Evolutionary conservation across 805 yeast species (phyloP).

Genomic region (Candida takata): DNA sequence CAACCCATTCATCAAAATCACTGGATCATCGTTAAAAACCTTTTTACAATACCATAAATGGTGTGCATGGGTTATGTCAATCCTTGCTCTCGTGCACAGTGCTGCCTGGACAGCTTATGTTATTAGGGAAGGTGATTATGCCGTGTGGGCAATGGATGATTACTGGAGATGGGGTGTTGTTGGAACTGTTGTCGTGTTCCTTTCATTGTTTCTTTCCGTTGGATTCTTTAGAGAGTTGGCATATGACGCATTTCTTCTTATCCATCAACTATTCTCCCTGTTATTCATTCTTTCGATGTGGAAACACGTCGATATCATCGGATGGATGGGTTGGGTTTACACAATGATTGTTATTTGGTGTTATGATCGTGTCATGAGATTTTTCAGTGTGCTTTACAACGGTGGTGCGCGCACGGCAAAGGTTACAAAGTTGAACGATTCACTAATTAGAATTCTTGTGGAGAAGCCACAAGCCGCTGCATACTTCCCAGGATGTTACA

Average conservation of each 20-base stretch:
- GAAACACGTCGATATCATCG: conserved; percentile 49
- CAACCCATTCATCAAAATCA: conserved; percentile 52
- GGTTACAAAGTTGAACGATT: conserved; percentile 22
- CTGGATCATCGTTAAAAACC: conserved; percentile 52
- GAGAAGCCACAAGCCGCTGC: conserved; percentile 39
- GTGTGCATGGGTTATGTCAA: conserved; percentile 45
- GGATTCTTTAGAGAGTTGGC: conserved; percentile 41
- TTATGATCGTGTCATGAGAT: conserved; percentile 54
- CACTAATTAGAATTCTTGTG: conserved; percentile 34
- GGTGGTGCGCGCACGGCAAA: conserved; percentile 54
- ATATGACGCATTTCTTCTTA: conserved; percentile 55
- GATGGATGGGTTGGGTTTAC: conserved; percentile 45
- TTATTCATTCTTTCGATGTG: conserved; percentile 49
- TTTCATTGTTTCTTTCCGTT: conserved; percentile 42
- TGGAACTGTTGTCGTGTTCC: conserved; percentile 37
- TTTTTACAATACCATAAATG: conserved; percentile 63
- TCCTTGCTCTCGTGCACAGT: conserved; percentile 50
- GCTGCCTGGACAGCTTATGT: conserved; percentile 47
- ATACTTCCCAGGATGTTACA: conserved; percentile 46
- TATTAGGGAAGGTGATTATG: conserved; percentile 33
- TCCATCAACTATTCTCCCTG: conserved; percentile 52
- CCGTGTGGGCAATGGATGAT: conserved; percentile 36
- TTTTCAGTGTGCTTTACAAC: conserved; percentile 45
- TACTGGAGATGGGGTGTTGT: conserved; percentile 44
- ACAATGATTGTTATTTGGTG: conserved; percentile 63